Evolutionary conservation across 345 rosid genomes (phyloP).

Genomic region (Toxicodendron radicans): DNA sequence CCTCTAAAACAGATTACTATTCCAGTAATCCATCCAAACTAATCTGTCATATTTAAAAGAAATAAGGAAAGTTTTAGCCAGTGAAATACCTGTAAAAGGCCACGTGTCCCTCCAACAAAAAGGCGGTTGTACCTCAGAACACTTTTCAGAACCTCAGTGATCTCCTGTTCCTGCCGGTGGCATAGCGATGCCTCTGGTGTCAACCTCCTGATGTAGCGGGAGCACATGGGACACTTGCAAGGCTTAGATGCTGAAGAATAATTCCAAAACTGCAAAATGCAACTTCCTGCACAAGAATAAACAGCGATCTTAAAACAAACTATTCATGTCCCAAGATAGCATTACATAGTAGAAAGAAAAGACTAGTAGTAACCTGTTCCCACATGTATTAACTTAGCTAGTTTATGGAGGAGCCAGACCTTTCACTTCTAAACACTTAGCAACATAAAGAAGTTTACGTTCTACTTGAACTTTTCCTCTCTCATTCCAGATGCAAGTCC

Average conservation of each 20-base stretch:
- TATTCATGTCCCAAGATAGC: background rate
- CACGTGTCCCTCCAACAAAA: slow-evolving; percentile 67
- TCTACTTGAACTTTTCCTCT: background rate
- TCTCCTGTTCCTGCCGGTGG: slow-evolving; percentile 45
- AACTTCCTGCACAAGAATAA: slow-evolving; percentile 47
- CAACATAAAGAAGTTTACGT: background rate
- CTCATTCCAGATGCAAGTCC: background rate
- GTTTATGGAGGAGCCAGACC: background rate
- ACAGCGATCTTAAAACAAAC: background rate
- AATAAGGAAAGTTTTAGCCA: background rate
- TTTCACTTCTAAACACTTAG: background rate
- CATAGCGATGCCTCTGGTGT: slow-evolving; percentile 55
- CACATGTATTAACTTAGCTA: background rate
- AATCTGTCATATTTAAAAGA: background rate
- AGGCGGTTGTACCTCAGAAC: slow-evolving; percentile 72
- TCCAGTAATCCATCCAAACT: background rate
- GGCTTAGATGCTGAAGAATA: slow-evolving; percentile 71
- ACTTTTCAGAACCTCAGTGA: slow-evolving; percentile 50
- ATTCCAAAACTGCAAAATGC: slow-evolving; percentile 90
- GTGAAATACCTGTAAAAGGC: slow-evolving; percentile 55
- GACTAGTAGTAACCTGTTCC: background rate
- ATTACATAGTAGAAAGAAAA: background rate
- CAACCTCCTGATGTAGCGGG: slow-evolving; percentile 51
- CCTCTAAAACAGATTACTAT: background rate
- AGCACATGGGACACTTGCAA: slow-evolving; percentile 93